Conservation (phyloP, 768 basidiomycete genomes). For the Boletus tomentosulus region DNA sequence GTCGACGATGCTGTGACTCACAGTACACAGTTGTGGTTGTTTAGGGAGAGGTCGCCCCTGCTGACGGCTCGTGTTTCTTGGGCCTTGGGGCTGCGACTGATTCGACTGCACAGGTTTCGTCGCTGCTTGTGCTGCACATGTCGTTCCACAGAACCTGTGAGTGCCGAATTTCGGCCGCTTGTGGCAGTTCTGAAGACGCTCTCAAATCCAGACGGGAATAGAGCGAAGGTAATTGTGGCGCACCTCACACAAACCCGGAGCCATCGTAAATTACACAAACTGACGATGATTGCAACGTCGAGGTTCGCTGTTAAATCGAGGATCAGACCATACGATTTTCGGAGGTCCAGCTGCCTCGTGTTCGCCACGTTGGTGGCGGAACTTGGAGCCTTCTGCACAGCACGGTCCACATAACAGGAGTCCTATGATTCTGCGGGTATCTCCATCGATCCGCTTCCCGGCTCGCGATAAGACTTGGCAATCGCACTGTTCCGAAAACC, state of each 20-base stretch:
- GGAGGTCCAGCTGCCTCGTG: constrained; percentile 20
- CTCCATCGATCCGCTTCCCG: constrained; percentile 8
- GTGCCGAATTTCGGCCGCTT: constrained; percentile 49
- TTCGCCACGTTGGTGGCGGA: constrained; percentile 18
- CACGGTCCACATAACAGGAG: background rate
- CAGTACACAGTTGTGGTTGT: constrained; percentile 26
- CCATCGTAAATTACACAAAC: constrained; percentile 22
- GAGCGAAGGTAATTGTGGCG: constrained; percentile 5
- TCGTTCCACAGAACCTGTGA: constrained; percentile 56
- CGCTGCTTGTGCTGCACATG: constrained; percentile 44
- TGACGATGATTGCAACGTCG: constrained; percentile 3
- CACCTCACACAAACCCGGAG: constrained; percentile 29
- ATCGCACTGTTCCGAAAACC: background rate
- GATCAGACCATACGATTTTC: constrained; percentile 6
- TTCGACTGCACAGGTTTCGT: constrained; percentile 9
- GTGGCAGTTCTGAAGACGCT: constrained; percentile 45
- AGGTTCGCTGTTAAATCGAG: constrained; percentile 9
- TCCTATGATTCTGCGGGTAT: constrained; percentile 2
- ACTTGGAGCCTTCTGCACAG: constrained; percentile 4
- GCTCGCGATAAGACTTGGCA: constrained; percentile 17
- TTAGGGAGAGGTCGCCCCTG: constrained; percentile 10
- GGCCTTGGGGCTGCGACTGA: constrained; percentile 12
- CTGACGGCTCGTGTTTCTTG: constrained; percentile 11
- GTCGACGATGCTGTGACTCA: constrained; percentile 19
- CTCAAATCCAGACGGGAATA: constrained; percentile 6